Evolutionary conservation across 129 eudicot genomes (phyloP), one percentile per base, ranked within the genome.

Genomic region (Arctium minus): DNA sequence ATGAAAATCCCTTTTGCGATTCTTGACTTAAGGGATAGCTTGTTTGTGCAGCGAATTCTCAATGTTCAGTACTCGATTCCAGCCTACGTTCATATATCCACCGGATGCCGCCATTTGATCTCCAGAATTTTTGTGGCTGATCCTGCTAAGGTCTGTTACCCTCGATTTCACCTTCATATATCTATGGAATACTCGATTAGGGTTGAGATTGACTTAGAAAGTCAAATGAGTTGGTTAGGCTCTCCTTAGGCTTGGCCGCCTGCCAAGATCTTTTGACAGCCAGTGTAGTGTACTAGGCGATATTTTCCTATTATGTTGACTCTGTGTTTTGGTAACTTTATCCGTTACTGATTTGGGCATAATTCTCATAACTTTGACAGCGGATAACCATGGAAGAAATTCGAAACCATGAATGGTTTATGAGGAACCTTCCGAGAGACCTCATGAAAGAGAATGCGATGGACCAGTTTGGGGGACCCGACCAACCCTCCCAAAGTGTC

Each of bases 41-140:
- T 80, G 64, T 81, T 69, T 87, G 36, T 87, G 90, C 92, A 94
- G 98, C 87, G 98, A 74, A 92, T 94, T 79, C 83, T 89, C 62
- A 89, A 83, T 76, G 98, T 94, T 65, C 98, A 94, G 76, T 94
- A 94, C 88, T 89, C 98, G 2, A 90, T 94, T 85, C 98, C 98
- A 12, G 92, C 92, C 38, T 92, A 92, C 75, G 97, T 92, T 64
- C 94, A 94, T 86, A 90, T 94, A 84, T 94, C 98, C 53, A 81
- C 89, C 8, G 93, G 89, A 67, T 94, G 98, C 81, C 92, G 88
- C 18, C 97, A 94, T 78, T 76, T 94, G 83, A 89, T 94, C 68
- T 90, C 97, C 32, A 90, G 95, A 78, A 94, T 92, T 15, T 94
- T 94, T 84, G 97, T 89, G 35, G 97, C 91, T 6, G 98, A 94